phyloP scores from a whole-genome alignment of 352 stramenopile genomes.

The Pythium utonaiense region DNA sequence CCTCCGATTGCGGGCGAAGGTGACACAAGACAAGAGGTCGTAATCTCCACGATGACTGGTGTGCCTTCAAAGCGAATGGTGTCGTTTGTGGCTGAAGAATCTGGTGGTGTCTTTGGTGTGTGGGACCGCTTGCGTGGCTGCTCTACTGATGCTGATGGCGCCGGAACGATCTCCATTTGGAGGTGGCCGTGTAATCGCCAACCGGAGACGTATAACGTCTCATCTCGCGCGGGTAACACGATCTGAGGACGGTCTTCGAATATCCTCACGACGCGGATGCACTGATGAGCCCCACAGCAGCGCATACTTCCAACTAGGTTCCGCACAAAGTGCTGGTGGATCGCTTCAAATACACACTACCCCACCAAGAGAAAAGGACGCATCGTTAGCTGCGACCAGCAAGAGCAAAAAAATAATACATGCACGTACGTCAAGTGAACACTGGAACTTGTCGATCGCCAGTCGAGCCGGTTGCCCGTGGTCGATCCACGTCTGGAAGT shows the following conservation, averaged over 20 bases:
- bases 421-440: constrained; percentile 8
- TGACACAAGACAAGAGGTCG: constrained; percentile 3
- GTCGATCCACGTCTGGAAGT: constrained; percentile 35
- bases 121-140: constrained; percentile 13
- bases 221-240: constrained; percentile 7
- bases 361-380: constrained; percentile 11
- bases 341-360: constrained; percentile 43
- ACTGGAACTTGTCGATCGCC: constrained; percentile 40
- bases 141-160: neutral
- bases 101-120: neutral
- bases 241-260: constrained; percentile 32
- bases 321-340: constrained; percentile 58
- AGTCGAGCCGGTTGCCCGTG: constrained; percentile 25
- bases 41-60: constrained; percentile 21
- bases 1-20: neutral
- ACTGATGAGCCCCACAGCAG: constrained; percentile 29
- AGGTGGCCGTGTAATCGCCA: constrained; percentile 15
- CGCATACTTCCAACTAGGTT: constrained; percentile 34
- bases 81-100: neutral
- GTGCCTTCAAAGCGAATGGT: constrained; percentile 14
- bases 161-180: constrained; percentile 15
- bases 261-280: constrained; percentile 34
- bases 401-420: neutral
- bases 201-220: constrained; percentile 17
- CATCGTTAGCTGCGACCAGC: neutral